Percentiles rank a stretch among this genome's conserved stretches.
Conservation (phyloP, 2,329 filamentous ascomycete genomes). For the Knufia fluminis region DNA sequence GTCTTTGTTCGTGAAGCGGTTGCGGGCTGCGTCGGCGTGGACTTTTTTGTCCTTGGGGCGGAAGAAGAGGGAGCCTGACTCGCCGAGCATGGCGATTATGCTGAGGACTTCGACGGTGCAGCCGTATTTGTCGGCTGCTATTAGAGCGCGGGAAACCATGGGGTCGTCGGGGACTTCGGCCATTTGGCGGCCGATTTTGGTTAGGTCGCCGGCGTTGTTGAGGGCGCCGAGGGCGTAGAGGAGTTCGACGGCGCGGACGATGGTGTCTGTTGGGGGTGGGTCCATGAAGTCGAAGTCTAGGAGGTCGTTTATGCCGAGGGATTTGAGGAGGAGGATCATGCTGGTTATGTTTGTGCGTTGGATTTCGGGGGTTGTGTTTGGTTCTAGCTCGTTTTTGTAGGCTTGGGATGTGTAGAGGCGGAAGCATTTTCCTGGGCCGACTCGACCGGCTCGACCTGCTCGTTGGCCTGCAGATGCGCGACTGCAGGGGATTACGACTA, state of each 20-base stretch:
- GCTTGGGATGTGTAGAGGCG: conserved; percentile 87
- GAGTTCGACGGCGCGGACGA: conserved; percentile 81
- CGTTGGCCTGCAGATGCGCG: conserved; percentile 87
- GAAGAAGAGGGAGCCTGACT: conserved; percentile 84
- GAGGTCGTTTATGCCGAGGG: conserved; percentile 83
- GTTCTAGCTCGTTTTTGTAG: conserved; percentile 89
- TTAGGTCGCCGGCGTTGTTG: conserved; percentile 80
- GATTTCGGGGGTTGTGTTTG: conserved; percentile 86
- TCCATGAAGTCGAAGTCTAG: conserved; percentile 99
- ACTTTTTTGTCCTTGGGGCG: conserved; percentile 95
- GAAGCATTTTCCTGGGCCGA: conserved; percentile 87
- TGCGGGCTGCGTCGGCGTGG: conserved; percentile 81
- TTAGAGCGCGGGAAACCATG: conserved; percentile 79
- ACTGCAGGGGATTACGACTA: conserved; percentile 85
- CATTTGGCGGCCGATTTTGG: conserved; percentile 87
- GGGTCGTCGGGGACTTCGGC: conserved; percentile 89
- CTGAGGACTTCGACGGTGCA: conserved; percentile 89
- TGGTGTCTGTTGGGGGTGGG: conserved; percentile 75
- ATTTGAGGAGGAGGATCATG: conserved; percentile 88
- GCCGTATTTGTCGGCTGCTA: conserved; percentile 81
- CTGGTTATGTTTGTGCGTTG: conserved; percentile 89
- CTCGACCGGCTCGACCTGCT: conserved; percentile 84
- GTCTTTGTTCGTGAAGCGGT: conserved; percentile 79
- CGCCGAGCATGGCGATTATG: conserved; percentile 88
- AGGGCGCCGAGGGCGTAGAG: conserved; percentile 84